phyloP scores from a whole-genome alignment of 306 rosid genomes.

The Canavalia gladiata region DNA sequence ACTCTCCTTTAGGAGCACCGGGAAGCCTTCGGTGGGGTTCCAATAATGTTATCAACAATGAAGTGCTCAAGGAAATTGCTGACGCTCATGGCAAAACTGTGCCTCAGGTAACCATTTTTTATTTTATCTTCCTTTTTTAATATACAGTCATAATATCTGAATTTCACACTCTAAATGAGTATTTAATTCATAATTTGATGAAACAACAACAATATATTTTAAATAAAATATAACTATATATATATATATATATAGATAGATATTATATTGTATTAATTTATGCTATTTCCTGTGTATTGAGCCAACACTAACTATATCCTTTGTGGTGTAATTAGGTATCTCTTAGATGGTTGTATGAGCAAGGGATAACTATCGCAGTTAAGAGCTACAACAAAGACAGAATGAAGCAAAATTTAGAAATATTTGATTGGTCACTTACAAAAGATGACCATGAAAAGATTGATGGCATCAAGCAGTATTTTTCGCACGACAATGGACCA shows the following conservation, averaged over 20 bases:
- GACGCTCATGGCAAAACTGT: constrained; percentile 45
- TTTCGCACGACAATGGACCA: not conserved
- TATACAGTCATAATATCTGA: too few species aligned
- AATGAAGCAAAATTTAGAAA: constrained; percentile 59
- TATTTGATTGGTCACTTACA: constrained; percentile 64
- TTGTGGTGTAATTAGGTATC: constrained; percentile 45
- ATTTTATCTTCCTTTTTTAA: not conserved
- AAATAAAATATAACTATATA: too few species aligned
- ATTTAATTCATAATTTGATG: not conserved
- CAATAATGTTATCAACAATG: constrained; percentile 50
- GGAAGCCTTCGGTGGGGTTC: constrained; percentile 50
- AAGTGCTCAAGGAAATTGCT: constrained; percentile 53
- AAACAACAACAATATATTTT: not conserved
- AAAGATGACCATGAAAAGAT: constrained; percentile 53
- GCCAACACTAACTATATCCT: not conserved
- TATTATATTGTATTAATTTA: too few species aligned
- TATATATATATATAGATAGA: too few species aligned
- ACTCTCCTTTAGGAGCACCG: constrained; percentile 58
- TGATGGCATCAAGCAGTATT: constrained; percentile 40
- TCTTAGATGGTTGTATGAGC: constrained; percentile 63
- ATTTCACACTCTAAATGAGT: not conserved
- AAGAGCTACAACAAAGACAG: constrained; percentile 68
- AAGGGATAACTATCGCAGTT: constrained; percentile 52
- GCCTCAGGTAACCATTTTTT: constrained; percentile 54
- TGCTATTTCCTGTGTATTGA: not conserved